Conservation (phyloP, 1,284 basidiomycete genomes). For the Malassezia dermatis region DNA sequence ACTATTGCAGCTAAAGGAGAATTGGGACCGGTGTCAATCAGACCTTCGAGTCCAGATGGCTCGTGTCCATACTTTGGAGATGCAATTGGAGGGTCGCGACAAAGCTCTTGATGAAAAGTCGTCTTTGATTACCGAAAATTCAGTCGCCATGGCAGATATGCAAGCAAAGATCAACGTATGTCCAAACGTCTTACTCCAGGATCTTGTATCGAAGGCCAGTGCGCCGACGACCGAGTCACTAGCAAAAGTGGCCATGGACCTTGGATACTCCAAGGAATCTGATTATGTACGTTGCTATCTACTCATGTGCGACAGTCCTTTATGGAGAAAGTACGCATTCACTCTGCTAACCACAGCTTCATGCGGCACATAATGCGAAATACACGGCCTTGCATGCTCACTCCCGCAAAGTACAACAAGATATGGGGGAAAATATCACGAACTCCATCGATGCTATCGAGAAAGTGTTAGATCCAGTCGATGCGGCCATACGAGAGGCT, state of each 20-base stretch:
- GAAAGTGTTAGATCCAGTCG: not conserved
- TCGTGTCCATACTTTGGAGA: not conserved
- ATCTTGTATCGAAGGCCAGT: not conserved
- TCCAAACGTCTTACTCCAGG: not conserved
- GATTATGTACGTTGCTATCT: constrained; percentile 12
- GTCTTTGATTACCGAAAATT: not conserved
- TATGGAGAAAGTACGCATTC: constrained; percentile 2
- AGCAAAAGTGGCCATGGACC: not conserved
- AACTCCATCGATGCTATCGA: not conserved
- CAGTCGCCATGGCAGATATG: not conserved
- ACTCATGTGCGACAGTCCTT: constrained; percentile 5
- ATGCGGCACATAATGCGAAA: constrained; percentile 16
- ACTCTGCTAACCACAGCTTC: constrained; percentile 7
- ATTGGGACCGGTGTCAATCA: not conserved
- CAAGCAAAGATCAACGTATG: not conserved
- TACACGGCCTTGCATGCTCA: not conserved
- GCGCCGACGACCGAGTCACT: not conserved
- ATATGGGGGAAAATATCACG: not conserved
- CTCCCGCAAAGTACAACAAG: not conserved
- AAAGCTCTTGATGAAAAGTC: not conserved
- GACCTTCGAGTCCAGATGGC: not conserved
- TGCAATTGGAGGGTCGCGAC: not conserved
- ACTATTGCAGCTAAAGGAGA: not conserved
- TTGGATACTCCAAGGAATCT: constrained; percentile 5
- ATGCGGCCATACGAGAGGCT: not conserved